Conservation (phyloP, 1,139 yeast species). For the Debaryomyces subglobosus region DNA sequence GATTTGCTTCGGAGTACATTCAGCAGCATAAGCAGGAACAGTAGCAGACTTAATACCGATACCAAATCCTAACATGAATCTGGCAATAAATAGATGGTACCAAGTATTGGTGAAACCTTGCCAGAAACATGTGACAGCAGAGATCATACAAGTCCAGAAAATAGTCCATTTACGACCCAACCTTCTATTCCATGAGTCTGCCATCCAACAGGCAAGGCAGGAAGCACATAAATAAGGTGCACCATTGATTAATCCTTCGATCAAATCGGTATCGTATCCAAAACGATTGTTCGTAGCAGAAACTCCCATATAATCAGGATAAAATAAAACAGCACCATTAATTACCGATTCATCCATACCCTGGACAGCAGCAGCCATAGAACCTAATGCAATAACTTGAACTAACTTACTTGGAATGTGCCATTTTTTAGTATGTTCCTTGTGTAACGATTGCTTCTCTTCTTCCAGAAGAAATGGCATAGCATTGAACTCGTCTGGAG, state of each 20-base stretch:
- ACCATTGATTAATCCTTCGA: constrained; percentile 75
- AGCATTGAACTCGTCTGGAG: constrained; percentile 60
- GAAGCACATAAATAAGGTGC: constrained; percentile 83
- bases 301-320: constrained; percentile 59
- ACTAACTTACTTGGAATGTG: constrained; percentile 61
- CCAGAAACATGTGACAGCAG: constrained; percentile 74
- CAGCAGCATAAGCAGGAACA: constrained; percentile 81
- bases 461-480: constrained; percentile 60
- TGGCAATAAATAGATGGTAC: constrained; percentile 75
- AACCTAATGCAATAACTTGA: constrained; percentile 69
- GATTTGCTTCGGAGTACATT: constrained; percentile 73
- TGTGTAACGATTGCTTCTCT: constrained; percentile 59
- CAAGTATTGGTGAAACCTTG: constrained; percentile 72
- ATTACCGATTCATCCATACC: constrained; percentile 92
- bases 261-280: constrained; percentile 44
- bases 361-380: constrained; percentile 89
- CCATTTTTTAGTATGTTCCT: constrained; percentile 66
- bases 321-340: constrained; percentile 80
- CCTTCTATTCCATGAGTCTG: constrained; percentile 65
- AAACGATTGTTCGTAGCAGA: constrained; percentile 41
- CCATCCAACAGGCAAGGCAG: constrained; percentile 68
- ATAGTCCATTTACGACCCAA: constrained; percentile 78
- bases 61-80: constrained; percentile 75
- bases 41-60: constrained; percentile 82
- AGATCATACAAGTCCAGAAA: constrained; percentile 65